phyloP scores from a whole-genome alignment of 306 rosid genomes.

The Arachis hypogaea region DNA sequence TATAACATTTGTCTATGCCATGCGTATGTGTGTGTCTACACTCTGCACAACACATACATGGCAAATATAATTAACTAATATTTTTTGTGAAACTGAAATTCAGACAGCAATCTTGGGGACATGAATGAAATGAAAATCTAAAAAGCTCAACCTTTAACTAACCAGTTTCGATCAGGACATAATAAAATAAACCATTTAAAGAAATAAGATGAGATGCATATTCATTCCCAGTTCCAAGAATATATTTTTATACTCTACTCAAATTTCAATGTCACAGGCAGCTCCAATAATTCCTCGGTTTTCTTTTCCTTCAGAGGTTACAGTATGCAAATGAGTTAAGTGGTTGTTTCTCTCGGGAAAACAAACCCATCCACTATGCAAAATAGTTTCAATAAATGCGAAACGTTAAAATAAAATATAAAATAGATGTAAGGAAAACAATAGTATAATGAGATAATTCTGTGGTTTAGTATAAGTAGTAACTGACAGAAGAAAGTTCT shows the following conservation, averaged over 20 bases:
- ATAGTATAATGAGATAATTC: neutral
- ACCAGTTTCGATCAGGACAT: neutral
- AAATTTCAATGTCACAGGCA: constrained; percentile 26
- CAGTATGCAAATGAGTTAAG: neutral
- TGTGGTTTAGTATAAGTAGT: no score
- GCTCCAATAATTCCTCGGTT: neutral
- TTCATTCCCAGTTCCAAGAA: constrained; percentile 12
- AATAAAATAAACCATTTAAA: constrained; percentile 15
- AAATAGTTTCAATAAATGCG: neutral
- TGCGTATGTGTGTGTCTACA: neutral
- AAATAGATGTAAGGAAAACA: neutral
- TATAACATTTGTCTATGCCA: neutral
- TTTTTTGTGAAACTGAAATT: neutral
- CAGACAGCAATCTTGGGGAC: constrained; percentile 12
- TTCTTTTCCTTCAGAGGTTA: neutral
- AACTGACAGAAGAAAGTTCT: constrained; percentile 8
- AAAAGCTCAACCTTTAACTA: neutral
- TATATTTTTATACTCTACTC: constrained; percentile 2
- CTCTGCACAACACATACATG: neutral
- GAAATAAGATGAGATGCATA: neutral
- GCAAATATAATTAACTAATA: neutral
- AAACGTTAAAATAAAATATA: neutral
- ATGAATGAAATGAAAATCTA: neutral
- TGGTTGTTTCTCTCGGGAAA: neutral
- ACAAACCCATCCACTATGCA: neutral